Evolutionary conservation across 2,329 filamentous ascomycete species (phyloP).

Genomic region (Neofusicoccum sp.): DNA sequence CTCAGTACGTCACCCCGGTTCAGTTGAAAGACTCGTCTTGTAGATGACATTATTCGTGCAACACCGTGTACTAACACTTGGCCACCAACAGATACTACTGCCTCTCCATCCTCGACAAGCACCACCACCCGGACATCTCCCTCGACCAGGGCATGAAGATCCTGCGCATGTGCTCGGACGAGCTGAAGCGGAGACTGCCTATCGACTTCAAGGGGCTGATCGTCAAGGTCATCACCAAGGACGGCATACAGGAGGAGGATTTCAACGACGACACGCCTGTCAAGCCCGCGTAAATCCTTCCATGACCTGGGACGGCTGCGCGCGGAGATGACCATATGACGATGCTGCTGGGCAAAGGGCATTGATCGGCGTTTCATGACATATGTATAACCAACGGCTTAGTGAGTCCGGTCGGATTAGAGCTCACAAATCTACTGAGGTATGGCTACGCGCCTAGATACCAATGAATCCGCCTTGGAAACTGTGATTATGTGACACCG

Average conservation of each 20-base stretch:
- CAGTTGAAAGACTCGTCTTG: no score
- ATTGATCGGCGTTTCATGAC: slow-evolving; percentile 12
- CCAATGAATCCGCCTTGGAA: not conserved
- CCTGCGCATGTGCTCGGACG: slow-evolving; percentile 91
- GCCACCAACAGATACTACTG: slow-evolving; percentile 80
- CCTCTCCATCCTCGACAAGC: slow-evolving; percentile 95
- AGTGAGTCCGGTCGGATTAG: not conserved
- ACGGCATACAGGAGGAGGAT: slow-evolving; percentile 82
- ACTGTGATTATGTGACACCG: no score
- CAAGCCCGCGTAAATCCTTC: slow-evolving; percentile 37
- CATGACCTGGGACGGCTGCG: not conserved
- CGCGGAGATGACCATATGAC: not conserved
- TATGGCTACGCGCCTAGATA: not conserved
- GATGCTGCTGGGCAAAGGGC: slow-evolving; percentile 1
- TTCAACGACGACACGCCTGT: slow-evolving; percentile 81
- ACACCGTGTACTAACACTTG: not conserved
- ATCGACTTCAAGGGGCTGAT: slow-evolving; percentile 97
- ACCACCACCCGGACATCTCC: slow-evolving; percentile 92
- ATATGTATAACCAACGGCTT: slow-evolving; percentile 1
- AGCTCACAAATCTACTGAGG: slow-evolving; percentile 1
- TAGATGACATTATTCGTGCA: not conserved
- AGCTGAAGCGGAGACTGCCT: slow-evolving; percentile 93
- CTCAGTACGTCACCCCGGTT: slow-evolving; percentile 67
- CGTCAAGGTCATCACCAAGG: slow-evolving; percentile 94
- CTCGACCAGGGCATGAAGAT: slow-evolving; percentile 90